Base-by-base conservation (phyloP, 2,329 filamentous ascomycete species). In the Acrodontium crateriforme region DNA sequence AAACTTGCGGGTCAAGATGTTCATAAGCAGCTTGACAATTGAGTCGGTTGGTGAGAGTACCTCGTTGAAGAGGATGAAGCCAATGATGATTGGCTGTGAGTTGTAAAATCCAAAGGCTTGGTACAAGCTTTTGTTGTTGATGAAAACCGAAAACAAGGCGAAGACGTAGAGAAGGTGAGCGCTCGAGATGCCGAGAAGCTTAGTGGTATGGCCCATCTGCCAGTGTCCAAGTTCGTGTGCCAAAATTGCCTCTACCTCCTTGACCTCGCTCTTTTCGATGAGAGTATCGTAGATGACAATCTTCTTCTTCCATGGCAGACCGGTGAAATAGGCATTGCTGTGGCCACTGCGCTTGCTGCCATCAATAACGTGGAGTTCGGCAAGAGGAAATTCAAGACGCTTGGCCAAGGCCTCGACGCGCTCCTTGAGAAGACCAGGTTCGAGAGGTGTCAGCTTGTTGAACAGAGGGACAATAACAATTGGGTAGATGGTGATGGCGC, bases 251-350 rank as follows among this genome's bases (percentile, higher is more conserved):
- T 93, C 82, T 21, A 98, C 85, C 58, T 98, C 89, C 49, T 89
- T 70, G 3, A 80, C 75, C 37, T 85, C 74, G 54, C 79, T 89
- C 71, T 95, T 93, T 59, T 94, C 87, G 38, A 98, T 84, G 38
- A 98, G 62, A 4, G 91, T 98, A 53, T 98, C 89, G 54, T 93
- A 98, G 51, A 98, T 91, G 49, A 98, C 89, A 63, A 98, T 98
- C 64, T 95, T 91, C 65, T 95, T 91, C 71, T 95, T 95, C 71
- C 94, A 98, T 22, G 89, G 89, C 31, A 98, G 71, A 35, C 89
- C 89, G 46, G 91, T 94, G 63, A 98, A 98, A 59, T 91, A 92
- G 12, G 82, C 81, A 50, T 92, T 92, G 60, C 78, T 84, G 60
- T 92, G 82, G 14, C 80, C 78, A 50, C 77, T 83, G 44, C 82